Evolutionary conservation across 768 basidiomycete species (phyloP).

Genomic region (Neoboletus subvelutipes): DNA sequence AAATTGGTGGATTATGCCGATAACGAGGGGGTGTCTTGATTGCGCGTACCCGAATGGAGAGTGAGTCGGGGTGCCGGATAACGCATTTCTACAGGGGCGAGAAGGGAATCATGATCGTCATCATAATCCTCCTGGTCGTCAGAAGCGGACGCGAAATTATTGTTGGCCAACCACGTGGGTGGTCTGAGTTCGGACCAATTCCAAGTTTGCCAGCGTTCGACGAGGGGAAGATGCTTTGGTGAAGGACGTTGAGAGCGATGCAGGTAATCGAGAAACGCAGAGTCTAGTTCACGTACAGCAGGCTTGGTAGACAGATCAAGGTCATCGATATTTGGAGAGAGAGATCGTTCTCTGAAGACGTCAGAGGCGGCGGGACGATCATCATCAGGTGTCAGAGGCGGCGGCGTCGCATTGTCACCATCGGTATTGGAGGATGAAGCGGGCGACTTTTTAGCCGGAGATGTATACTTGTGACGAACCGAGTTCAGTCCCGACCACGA

Average conservation of each 20-base stretch:
- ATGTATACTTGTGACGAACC: conserved; percentile 16
- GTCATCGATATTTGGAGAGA: conserved; percentile 24
- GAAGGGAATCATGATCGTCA: conserved; percentile 23
- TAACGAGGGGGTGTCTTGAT: conserved; percentile 15
- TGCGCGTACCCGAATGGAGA: conserved; percentile 8
- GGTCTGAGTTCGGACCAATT: conserved; percentile 34
- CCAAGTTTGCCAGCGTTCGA: conserved; percentile 36
- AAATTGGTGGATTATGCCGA: conserved; percentile 19
- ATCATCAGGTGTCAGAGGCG: conserved; percentile 39
- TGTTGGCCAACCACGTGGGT: conserved; percentile 26
- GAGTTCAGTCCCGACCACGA: conserved; percentile 1
- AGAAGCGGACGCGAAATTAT: neutral
- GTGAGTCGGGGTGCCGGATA: conserved; percentile 13
- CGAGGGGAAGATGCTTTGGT: conserved; percentile 23
- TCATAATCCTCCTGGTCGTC: conserved; percentile 26
- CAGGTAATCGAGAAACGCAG: conserved; percentile 24
- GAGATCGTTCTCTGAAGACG: conserved; percentile 25
- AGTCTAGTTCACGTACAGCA: conserved; percentile 27
- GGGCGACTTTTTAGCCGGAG: conserved; percentile 23
- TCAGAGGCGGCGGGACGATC: conserved; percentile 22
- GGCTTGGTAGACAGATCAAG: conserved; percentile 17
- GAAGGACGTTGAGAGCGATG: conserved; percentile 25
- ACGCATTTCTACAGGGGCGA: conserved; percentile 17
- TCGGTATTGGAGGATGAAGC: conserved; percentile 31
- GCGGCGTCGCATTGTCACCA: conserved; percentile 33